Base-by-base conservation (phyloP, 2,329 filamentous ascomycete species). In the Malbranchea zuffiana region DNA sequence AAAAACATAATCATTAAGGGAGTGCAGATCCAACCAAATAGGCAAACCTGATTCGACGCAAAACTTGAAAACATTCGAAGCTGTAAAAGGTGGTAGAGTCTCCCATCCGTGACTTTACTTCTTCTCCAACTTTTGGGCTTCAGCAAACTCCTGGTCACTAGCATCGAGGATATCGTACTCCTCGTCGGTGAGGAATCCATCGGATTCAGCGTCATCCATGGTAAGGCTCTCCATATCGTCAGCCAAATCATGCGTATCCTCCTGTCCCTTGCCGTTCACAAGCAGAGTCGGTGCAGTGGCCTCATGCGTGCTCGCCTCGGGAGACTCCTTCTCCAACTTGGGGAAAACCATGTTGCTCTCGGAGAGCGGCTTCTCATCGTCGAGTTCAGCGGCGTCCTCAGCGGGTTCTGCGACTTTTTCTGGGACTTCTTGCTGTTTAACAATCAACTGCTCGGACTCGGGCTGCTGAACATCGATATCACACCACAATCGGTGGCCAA, bases 91-190 rank as follows among this genome's bases (percentile, higher is more conserved):
- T n/a, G n/a, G n/a, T n/a, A n/a, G n/a, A n/a, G n/a, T n/a, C n/a
- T n/a, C n/a, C n/a, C n/a, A 15, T 30, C 12, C 6, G 19, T 35
- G 15, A 35, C 33, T 39, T 31, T 24, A 25, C 29, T 32, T 30
- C 33, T 29, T n/a, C 25, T 18, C 18, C 6, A n/a, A 13, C 20
- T 45, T 49, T 18, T 48, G 46, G 30, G 45, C 43, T 35, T 74
- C 74, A 44, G 71, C 69, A 47, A 73, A 80, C 57, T 96, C 88
- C 59, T 93, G 83, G 48, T 96, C 88, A 41, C 84, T 93, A 28
- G 86, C 88, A 64, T 95, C 86, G 30, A 96, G 75, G 47, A 96
- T 87, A 53, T 98, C 90, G 59, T 96, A 98, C 64, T 98, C 90
- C 59, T 96, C 90, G 46, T 98, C 90, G 0, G 90, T 96, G 68